These are phyloP conservation scores for Actinomortierella wolfii DNA, from an alignment of 371 early-diverging fungal species.

Conservation along the genomic window DNA sequence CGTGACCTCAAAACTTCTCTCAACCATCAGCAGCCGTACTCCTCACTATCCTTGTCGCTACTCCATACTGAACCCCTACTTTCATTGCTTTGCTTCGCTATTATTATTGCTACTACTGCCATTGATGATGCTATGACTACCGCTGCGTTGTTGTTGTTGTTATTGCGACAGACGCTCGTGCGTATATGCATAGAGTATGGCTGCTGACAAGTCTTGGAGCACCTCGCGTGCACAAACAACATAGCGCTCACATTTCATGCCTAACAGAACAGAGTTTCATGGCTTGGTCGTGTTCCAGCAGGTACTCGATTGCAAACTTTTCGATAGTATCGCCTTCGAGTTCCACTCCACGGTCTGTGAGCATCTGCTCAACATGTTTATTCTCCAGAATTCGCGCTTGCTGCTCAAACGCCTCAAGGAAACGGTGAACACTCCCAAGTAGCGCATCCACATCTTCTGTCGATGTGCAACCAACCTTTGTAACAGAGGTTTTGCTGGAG, in stretches of 20 bases:
- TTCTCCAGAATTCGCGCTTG: conserved; percentile 34
- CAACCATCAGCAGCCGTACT: too few relatives aligned
- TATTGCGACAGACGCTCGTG: too few relatives aligned
- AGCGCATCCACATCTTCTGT: conserved; percentile 17
- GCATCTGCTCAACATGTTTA: conserved; percentile 15
- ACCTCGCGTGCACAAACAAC: conserved; percentile 41
- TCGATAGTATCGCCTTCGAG: conserved; percentile 33
- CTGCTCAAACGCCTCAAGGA: conserved; percentile 24
- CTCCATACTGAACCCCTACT: too few relatives aligned
- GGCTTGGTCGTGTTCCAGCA: conserved; percentile 24
- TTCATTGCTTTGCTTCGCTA: too few relatives aligned
- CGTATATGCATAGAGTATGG: too few relatives aligned
- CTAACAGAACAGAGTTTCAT: conserved; percentile 37
- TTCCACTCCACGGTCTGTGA: conserved; percentile 30
- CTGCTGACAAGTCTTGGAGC: conserved; percentile 6
- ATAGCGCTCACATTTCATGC: conserved; percentile 40
- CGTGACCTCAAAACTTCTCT: too few relatives aligned
- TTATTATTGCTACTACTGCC: too few relatives aligned
- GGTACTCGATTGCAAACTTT: conserved; percentile 34
- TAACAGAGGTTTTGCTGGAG: too few relatives aligned
- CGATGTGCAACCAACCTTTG: too few relatives aligned
- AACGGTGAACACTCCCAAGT: conserved; percentile 13
- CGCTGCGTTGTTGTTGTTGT: background rate
- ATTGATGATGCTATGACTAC: too few relatives aligned
- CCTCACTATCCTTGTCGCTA: too few relatives aligned